These are phyloP conservation scores for Teunomyces barrocoloradensis DNA, from an alignment of 805 yeast genomes.

Conservation along the genomic window DNA sequence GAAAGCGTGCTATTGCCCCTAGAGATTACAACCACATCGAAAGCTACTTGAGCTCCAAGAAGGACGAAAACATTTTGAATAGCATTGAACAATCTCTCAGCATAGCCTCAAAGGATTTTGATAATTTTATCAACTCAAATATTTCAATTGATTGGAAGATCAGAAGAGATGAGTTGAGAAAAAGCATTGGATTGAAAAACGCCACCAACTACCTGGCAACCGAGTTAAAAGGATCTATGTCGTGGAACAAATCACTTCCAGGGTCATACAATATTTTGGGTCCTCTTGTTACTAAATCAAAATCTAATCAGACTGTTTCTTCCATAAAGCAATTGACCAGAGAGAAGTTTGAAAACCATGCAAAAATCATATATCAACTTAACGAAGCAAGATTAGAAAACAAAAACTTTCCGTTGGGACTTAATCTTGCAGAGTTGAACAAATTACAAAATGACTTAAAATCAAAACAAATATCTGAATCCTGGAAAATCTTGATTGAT, in stretches of 20 bases:
- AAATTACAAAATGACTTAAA: constrained; percentile 57
- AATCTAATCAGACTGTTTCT: constrained; percentile 9
- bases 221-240: constrained; percentile 22
- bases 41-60: constrained; percentile 60
- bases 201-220: constrained; percentile 1
- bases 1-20: constrained; percentile 5
- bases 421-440: constrained; percentile 59
- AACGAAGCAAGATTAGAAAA: constrained; percentile 64
- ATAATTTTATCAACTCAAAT: constrained; percentile 66
- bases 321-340: constrained; percentile 35
- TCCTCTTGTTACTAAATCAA: constrained; percentile 21
- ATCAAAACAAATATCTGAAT: constrained; percentile 69
- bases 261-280: constrained; percentile 32
- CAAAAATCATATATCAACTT: constrained; percentile 65
- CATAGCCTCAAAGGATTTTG: constrained; percentile 80
- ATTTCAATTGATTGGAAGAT: constrained; percentile 82
- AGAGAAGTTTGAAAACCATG: constrained; percentile 71
- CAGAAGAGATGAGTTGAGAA: constrained; percentile 70
- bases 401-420: constrained; percentile 53
- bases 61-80: constrained; percentile 76
- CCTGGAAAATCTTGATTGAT: constrained; percentile 64
- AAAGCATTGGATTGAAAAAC: constrained; percentile 52
- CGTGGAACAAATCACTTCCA: constrained; percentile 35
- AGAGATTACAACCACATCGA: constrained; percentile 43
- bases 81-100: constrained; percentile 79